phyloP scores from a whole-genome alignment of 352 stramenopile genomes.

The Globisporangium rhizosaccharum region DNA sequence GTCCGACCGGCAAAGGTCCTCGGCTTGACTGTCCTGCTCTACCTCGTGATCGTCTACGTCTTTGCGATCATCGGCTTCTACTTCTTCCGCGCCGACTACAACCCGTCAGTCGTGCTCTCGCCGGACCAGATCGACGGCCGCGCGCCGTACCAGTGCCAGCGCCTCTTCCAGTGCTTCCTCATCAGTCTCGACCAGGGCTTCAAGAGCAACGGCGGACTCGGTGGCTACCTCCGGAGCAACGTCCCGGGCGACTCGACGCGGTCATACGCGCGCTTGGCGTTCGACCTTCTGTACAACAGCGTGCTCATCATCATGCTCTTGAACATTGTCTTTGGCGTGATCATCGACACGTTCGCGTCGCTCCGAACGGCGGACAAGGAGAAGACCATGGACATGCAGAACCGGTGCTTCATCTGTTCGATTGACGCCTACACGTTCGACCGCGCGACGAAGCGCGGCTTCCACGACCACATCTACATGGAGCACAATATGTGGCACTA shows the following conservation, averaged over 20 bases:
- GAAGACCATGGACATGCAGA: slow-evolving; percentile 61
- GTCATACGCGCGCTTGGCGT: slow-evolving; percentile 53
- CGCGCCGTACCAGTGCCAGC: slow-evolving; percentile 53
- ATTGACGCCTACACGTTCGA: slow-evolving; percentile 79
- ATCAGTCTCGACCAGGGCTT: slow-evolving; percentile 67
- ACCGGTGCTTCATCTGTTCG: slow-evolving; percentile 75
- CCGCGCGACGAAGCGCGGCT: slow-evolving; percentile 54
- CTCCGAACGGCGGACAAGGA: slow-evolving; percentile 58
- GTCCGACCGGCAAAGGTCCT: slow-evolving; percentile 53
- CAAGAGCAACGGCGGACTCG: slow-evolving; percentile 58
- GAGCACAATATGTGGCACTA: slow-evolving; percentile 86
- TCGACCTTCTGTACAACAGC: slow-evolving; percentile 66
- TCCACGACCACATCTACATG: slow-evolving; percentile 66
- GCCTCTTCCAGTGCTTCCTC: slow-evolving; percentile 70
- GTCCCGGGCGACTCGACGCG: slow-evolving; percentile 23
- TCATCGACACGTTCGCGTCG: slow-evolving; percentile 80
- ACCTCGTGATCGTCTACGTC: slow-evolving; percentile 71
- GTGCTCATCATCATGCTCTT: slow-evolving; percentile 68
- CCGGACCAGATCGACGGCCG: slow-evolving; percentile 23
- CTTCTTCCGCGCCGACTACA: slow-evolving; percentile 72
- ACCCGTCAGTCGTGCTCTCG: slow-evolving; percentile 22
- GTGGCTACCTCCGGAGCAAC: slow-evolving; percentile 38
- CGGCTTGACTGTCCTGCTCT: slow-evolving; percentile 51
- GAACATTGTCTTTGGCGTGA: slow-evolving; percentile 75
- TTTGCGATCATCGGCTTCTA: slow-evolving; percentile 67